Evolutionary conservation across 306 rosid genomes (phyloP).

Genomic region (Fragaria nilgerrensis): DNA sequence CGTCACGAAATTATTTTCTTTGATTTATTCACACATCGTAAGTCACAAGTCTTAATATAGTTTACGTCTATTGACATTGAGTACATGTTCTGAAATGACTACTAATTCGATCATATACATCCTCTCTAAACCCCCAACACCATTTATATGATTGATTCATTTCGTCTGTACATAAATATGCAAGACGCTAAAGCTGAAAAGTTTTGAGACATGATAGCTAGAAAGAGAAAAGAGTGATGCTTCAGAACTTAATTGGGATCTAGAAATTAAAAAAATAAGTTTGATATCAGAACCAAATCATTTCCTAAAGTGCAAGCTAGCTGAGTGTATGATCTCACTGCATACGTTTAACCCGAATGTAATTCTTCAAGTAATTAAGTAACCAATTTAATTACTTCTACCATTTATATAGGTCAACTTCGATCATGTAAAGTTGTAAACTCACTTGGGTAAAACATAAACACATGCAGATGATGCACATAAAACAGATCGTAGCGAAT

Average conservation of each 20-base stretch:
- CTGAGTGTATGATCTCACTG: not conserved
- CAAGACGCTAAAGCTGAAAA: not conserved
- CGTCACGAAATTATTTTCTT: no score
- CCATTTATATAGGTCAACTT: not conserved
- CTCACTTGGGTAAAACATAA: not conserved
- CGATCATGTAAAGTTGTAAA: no score
- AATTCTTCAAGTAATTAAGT: not conserved
- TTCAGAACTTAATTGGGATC: not conserved
- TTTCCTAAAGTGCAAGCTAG: not conserved
- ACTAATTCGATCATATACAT: not conserved
- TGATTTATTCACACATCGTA: no score
- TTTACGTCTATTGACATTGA: no score
- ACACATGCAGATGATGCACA: not conserved
- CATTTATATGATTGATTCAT: not conserved
- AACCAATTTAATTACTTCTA: not conserved
- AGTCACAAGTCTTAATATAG: no score
- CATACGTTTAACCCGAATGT: not conserved
- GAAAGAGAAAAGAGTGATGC: not conserved
- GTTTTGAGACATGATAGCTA: not conserved
- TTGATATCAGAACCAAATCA: not conserved
- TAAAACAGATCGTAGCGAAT: not conserved
- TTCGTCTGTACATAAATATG: not conserved
- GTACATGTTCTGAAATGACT: not conserved
- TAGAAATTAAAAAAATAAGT: not conserved
- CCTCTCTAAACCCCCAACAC: not conserved